phyloP scores from a whole-genome alignment of 1,284 basidiomycete genomes.

The Puccinia horiana region DNA sequence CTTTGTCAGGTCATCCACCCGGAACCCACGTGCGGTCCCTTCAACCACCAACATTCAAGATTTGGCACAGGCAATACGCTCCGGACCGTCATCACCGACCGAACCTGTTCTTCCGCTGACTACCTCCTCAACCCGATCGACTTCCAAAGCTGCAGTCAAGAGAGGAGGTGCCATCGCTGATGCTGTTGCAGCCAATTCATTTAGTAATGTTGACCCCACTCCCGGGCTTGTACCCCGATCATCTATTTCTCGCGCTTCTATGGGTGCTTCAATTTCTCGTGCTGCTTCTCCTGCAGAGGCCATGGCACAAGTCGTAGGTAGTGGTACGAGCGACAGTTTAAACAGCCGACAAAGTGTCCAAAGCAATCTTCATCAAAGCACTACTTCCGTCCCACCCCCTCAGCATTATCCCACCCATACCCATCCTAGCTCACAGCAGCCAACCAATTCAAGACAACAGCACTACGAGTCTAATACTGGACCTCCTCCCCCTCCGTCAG shows the following conservation, averaged over 20 bases:
- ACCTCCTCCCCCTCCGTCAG: conserved; percentile 32
- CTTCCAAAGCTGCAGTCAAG: conserved; percentile 43
- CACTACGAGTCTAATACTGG: conserved; percentile 11
- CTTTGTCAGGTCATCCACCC: conserved; percentile 42
- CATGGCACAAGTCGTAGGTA: conserved; percentile 47
- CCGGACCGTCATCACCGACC: conserved; percentile 42
- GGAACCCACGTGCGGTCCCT: conserved; percentile 42
- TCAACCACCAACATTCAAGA: conserved; percentile 47
- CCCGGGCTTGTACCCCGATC: conserved; percentile 34
- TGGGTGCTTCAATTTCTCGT: conserved; percentile 44
- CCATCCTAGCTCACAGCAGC: not conserved
- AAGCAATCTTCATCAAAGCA: conserved; percentile 12
- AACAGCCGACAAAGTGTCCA: conserved; percentile 24
- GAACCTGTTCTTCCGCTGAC: conserved; percentile 9
- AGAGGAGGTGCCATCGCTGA: conserved; percentile 46
- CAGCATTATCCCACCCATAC: not conserved
- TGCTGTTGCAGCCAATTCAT: conserved; percentile 44
- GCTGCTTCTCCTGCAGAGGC: conserved; percentile 49
- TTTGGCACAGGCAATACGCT: conserved; percentile 47
- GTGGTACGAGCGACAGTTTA: conserved; percentile 4
- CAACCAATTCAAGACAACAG: conserved; percentile 22
- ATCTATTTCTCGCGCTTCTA: conserved; percentile 27
- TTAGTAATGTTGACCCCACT: conserved; percentile 4
- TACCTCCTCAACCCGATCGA: conserved; percentile 4
- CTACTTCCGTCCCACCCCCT: conserved; percentile 11